A percentile compares a stretch with the other conserved stretches of the same genome.
Conservation (phyloP, 495 filamentous ascomycete species). For the Daldinia grandis region DNA sequence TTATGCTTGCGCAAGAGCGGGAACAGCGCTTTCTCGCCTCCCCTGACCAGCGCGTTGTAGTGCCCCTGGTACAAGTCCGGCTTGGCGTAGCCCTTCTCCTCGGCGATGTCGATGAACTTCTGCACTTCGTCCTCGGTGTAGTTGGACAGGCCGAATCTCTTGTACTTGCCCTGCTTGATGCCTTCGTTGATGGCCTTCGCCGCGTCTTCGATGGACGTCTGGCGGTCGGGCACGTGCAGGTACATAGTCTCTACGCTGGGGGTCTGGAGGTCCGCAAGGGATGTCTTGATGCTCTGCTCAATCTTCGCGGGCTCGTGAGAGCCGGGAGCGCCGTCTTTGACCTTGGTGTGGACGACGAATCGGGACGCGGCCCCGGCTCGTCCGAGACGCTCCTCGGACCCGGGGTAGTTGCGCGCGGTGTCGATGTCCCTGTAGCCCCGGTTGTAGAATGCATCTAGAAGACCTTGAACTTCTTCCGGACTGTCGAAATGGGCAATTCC, state of each 20-base stretch:
- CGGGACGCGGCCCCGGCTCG: not conserved
- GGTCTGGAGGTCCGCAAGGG: not conserved
- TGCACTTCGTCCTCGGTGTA: slow-evolving; percentile 55
- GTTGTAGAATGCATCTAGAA: not conserved
- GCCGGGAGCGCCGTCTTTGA: not conserved
- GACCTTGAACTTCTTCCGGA: not conserved
- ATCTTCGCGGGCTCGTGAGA: not conserved
- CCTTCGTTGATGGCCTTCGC: slow-evolving; percentile 52
- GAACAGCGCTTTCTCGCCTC: slow-evolving; percentile 55
- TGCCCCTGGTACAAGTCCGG: slow-evolving; percentile 61
- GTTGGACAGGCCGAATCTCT: slow-evolving; percentile 58
- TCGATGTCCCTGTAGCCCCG: not conserved
- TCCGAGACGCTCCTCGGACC: not conserved
- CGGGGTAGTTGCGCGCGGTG: not conserved
- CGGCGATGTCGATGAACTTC: slow-evolving; percentile 53
- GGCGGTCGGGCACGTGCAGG: slow-evolving; percentile 56
- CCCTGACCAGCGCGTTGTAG: slow-evolving; percentile 55
- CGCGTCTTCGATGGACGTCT: slow-evolving; percentile 54
- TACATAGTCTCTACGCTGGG: slow-evolving; percentile 41
- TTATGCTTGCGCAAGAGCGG: slow-evolving; percentile 54
- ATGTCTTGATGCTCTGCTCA: not conserved
- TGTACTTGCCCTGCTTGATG: slow-evolving; percentile 51
- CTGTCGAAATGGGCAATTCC: not conserved
- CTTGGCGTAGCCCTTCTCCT: slow-evolving; percentile 52
- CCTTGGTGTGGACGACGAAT: not conserved